Base-by-base conservation (phyloP, 179 eudicot genomes). In the Pouteria campechiana region DNA sequence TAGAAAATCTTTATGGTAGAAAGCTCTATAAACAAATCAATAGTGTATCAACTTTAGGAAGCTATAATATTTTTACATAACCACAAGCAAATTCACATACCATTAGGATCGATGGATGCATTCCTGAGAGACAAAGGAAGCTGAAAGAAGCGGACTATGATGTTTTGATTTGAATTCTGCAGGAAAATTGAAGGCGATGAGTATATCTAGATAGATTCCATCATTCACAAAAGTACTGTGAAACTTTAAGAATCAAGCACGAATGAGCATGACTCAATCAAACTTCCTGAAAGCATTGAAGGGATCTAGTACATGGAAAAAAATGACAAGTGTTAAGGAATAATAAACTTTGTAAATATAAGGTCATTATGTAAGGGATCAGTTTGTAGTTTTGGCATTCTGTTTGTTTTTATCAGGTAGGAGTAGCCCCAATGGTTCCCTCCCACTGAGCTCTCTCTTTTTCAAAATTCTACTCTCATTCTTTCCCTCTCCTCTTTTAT, bases 91-190 rank as follows among this genome's bases (percentile, higher is more conserved):
- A 27, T 18, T 41, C 33, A 17, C 74, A 12, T 75, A 89, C 98
- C 87, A 25, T 58, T 48, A 25, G 81, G 55, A 50, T 68, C 78
- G 55, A 86, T 37, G 25, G 93, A 50, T 17, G 73, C 50, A 68
- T 67, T 82, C 71, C 89, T 65, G 17, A 90, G 64, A 7, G 98
- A 74, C 41, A 90, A 46, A 31, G 94, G 80, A 41, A 90, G 78
- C 74, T 90, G 98, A 68, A 86, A 90, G 67, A 86, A 62, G 48
- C 87, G 79, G 44, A 73, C 71, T 15, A 76, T 70, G 5, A 79
- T 58, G 48, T 60, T 73, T 41, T 55, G 63, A 43, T 48, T 67
- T 11, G 68, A 43, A 39, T 57, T 64, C 98, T 90, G 90, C 77
- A 69, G n/a, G n/a, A n/a, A 52, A 24, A 30, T n/a, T 11, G 17